These are phyloP conservation scores for Euphrasia arctica DNA, from an alignment of 305 asterid genomes.

Conservation along the genomic window DNA sequence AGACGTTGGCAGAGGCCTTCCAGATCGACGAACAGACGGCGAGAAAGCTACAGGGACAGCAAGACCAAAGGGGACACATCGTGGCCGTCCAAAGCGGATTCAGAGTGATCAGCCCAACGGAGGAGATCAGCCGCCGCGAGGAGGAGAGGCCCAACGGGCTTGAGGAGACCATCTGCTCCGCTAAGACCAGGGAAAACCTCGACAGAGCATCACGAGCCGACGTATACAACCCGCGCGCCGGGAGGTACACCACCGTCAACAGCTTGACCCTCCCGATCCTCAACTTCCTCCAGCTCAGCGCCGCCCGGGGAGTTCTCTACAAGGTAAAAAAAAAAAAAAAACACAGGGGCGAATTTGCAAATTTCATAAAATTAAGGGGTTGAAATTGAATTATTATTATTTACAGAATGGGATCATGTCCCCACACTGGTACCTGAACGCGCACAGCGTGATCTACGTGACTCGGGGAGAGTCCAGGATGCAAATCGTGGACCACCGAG, in stretches of 20 bases:
- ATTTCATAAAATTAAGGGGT: not conserved
- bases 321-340: conserved; percentile 29
- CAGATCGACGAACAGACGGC: conserved; percentile 36
- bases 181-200: conserved; percentile 46
- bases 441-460: conserved; percentile 38
- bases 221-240: conserved; percentile 63
- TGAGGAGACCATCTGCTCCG: conserved; percentile 53
- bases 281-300: conserved; percentile 52
- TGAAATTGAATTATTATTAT: not conserved
- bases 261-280: conserved; percentile 60
- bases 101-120: conserved; percentile 41
- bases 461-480: conserved; percentile 40
- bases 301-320: conserved; percentile 49
- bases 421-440: conserved; percentile 45
- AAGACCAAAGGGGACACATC: conserved; percentile 49
- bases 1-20: conserved; percentile 33
- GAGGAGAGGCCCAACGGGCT: conserved; percentile 32
- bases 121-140: conserved; percentile 27
- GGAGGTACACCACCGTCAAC: conserved; percentile 56
- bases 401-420: conserved; percentile 43
- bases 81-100: conserved; percentile 29
- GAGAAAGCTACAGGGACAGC: conserved; percentile 28
- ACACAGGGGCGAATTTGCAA: not conserved
- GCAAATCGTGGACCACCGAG: conserved; percentile 47
- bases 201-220: conserved; percentile 58